Base-by-base conservation (phyloP, 257 asterid species). In the Fraxinus quadrangulata region DNA sequence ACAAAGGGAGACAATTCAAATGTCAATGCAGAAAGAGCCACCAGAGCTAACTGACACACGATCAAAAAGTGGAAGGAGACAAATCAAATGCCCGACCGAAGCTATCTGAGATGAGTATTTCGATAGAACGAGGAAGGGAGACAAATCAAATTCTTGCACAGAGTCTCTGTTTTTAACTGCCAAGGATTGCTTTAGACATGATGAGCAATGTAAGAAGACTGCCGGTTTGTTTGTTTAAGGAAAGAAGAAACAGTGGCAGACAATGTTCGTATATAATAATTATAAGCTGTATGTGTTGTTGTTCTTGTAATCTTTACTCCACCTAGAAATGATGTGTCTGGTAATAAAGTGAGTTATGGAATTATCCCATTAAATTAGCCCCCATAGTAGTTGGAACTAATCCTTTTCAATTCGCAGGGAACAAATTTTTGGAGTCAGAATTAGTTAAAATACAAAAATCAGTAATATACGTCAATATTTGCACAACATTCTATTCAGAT, bases 161-260 rank as follows among this genome's bases (percentile, higher is more conserved):
- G 75, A 40, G 78, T 71, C 70, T 78, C 74, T 24, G 0, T 80
- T 88, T 88, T 83, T 84, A 75, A 79, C 71, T 72, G 33, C 69
- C 33, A 63, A 51, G 71, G 56, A 77, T 47, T 71, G 80, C 86
- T 87, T 87, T 70, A 75, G 89, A 89, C 92, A 86, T 74, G 90
- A 83, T 83, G 84, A 86, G 85, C 78, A 82, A 79, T 85, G 84
- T 86, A 74, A 81, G 87, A 75, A 86, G 81, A 78, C 67, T 85
- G 93, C 86, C 95, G 84, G 88, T 83, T 90, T 86, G 90, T 90
- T 84, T 86, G 96, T 85, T 81, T 75, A 79, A 85, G 87, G 80
- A 89, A 92, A 88, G 92, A 74, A 83, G 92, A 76, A 82, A 82
- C 92, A 90, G 77, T 90, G 91, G 97, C 87, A 86, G 98, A 91